Conservation (phyloP, 805 yeast genomes). For the Pichia manshurica region DNA sequence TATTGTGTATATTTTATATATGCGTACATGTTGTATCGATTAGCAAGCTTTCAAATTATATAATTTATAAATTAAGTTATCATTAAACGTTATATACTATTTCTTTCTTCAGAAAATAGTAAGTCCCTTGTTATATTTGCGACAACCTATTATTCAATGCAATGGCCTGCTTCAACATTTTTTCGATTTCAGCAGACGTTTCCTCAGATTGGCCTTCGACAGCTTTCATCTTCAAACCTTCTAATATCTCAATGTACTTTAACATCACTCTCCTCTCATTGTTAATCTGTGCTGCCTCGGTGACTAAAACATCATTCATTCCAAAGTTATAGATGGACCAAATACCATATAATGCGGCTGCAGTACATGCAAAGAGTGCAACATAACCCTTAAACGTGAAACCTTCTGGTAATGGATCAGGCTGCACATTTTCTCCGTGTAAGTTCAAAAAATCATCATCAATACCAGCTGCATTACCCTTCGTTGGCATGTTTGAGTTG, state of each 20-base stretch:
- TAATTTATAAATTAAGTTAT: background rate
- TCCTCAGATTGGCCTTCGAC: background rate
- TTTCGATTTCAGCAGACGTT: background rate
- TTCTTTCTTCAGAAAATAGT: too few relatives aligned
- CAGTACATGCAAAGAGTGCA: conserved; percentile 50
- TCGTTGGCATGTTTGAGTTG: conserved; percentile 37
- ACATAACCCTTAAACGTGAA: conserved; percentile 66
- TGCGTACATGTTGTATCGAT: too few relatives aligned
- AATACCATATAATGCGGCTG: conserved; percentile 56
- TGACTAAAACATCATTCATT: conserved; percentile 51
- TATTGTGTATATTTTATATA: too few relatives aligned
- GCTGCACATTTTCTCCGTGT: conserved; percentile 55
- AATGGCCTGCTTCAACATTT: conserved; percentile 2
- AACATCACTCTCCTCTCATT: conserved; percentile 17
- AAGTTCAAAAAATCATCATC: conserved; percentile 48
- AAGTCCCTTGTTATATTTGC: background rate
- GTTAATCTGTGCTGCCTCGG: conserved; percentile 7
- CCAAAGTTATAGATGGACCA: conserved; percentile 58
- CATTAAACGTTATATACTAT: background rate
- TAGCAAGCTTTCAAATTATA: background rate
- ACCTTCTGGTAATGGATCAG: conserved; percentile 59
- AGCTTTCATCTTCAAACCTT: background rate
- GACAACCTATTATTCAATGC: conserved; percentile 1
- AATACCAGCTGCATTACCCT: conserved; percentile 75
- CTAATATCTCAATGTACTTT: conserved; percentile 10